Evolutionary conservation across 1,284 basidiomycete species (phyloP), one percentile per base, ranked within the genome.

Genomic region (Xerocomus nothofagi): DNA sequence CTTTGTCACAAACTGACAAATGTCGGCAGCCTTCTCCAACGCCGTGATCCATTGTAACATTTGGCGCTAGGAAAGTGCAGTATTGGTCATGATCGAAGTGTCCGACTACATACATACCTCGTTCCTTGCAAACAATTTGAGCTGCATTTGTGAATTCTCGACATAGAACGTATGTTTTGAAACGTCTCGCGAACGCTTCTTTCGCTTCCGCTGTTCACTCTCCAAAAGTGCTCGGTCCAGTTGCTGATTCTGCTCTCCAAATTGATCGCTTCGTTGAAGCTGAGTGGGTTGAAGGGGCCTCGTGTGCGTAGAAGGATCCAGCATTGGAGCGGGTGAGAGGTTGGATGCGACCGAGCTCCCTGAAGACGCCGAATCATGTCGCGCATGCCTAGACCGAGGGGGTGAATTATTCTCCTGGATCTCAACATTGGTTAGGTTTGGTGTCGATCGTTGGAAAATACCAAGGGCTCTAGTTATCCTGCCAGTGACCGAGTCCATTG

Each of bases 1-100:
- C 36, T 77, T 77, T 17, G 86, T 82, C 1, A 84, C 84, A 75
- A 91, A 99, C 53, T 88, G 84, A 32, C 86, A 93, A 36, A 82
- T 79, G 24, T 80, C 77, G 0, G 91, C 86, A 46, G 89, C 86
- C 54, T 86, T 85, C 66, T 98, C 91, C 57, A 99, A 77, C 1
- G 90, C 91, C 6, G 93, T 90, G 51, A 99, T 93, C 83, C 95
- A 99, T 68, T 99, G 96, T 55, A 93, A 78, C 93, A 98, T 98
- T 77, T 97, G 92, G 24, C 95, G 82, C 87, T 93, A 36, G 21
- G 3, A 20, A 30, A 49, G 36, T 44, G 43, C 15, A 44, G 8
- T 6, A 26, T 58, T 26, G 44, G 20, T 38, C 30, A 23, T 17
- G 15, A 47, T 24, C 27, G 9, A 26, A 53, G 37, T 20, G 9